Percentiles rank a stretch among this genome's conserved stretches.
phyloP scores from a whole-genome alignment of 129 eudicot species.

The Rutidosis leptorrhynchoides region DNA sequence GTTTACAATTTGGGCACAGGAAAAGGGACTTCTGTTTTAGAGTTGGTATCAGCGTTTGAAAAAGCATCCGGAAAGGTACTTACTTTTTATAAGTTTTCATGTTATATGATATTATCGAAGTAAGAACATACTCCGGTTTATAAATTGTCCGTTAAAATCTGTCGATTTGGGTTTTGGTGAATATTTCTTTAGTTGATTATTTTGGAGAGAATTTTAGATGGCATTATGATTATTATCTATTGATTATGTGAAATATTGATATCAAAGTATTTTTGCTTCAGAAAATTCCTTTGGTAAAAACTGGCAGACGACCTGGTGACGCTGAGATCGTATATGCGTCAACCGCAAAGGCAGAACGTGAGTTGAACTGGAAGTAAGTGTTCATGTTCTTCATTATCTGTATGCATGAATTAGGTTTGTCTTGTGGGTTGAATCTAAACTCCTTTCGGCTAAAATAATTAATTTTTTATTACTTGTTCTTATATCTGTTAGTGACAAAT shows the following conservation, averaged over 20 bases:
- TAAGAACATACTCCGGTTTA: neutral
- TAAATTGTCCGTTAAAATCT: neutral
- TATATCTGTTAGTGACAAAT: neutral
- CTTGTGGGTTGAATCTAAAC: neutral
- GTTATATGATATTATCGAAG: neutral
- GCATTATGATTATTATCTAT: neutral
- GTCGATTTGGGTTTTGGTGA: neutral
- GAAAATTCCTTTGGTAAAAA: conserved; percentile 70
- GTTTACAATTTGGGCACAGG: conserved; percentile 94
- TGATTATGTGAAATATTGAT: neutral
- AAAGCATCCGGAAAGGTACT: conserved; percentile 89
- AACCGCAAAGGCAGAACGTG: conserved; percentile 76
- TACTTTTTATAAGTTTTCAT: neutral
- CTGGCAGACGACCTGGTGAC: conserved; percentile 82
- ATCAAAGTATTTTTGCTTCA: conserved; percentile 20
- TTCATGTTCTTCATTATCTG: neutral
- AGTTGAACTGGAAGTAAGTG: conserved; percentile 92
- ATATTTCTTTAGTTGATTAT: neutral
- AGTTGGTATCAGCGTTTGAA: conserved; percentile 93
- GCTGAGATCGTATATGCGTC: conserved; percentile 75
- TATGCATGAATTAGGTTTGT: neutral
- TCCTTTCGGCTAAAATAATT: neutral
- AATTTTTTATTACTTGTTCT: too few species aligned
- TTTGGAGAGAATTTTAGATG: neutral
- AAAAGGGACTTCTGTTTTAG: conserved; percentile 85